Evolutionary conservation across 2,329 filamentous ascomycete genomes (phyloP).

Genomic region (Diaporthe velutina): DNA sequence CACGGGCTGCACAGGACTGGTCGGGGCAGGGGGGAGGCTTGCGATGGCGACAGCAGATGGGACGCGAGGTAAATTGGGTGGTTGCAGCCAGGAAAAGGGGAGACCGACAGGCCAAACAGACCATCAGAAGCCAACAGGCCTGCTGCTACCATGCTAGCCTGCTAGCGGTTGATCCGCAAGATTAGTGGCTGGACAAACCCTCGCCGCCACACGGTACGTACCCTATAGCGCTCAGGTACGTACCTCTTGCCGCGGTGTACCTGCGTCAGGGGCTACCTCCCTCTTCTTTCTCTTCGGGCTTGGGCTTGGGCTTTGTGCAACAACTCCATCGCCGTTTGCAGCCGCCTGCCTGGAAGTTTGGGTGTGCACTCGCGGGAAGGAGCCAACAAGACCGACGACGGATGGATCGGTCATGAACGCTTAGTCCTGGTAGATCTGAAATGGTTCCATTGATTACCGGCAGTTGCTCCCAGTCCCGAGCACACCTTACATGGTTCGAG

Average conservation of each 20-base stretch:
- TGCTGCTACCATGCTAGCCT: conserved; percentile 24
- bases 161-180: conserved; percentile 29
- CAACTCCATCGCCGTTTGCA: conserved; percentile 18
- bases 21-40: conserved; percentile 17
- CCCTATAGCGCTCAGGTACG: background rate
- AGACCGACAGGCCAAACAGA: conserved; percentile 1
- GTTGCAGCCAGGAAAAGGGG: conserved; percentile 22
- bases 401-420: conserved; percentile 2
- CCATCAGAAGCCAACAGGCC: conserved; percentile 29
- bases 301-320: conserved; percentile 12
- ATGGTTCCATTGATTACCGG: conserved; percentile 1
- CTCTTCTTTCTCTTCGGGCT: background rate
- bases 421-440: background rate
- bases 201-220: background rate
- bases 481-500: background rate
- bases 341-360: background rate
- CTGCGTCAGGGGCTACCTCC: conserved; percentile 21
- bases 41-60: conserved; percentile 17
- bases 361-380: conserved; percentile 15
- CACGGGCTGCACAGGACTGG: background rate
- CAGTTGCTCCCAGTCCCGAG: conserved; percentile 25
- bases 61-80: conserved; percentile 26
- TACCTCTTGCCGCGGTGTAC: conserved; percentile 22
- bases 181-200: conserved; percentile 24
- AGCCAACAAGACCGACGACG: background rate